phyloP scores from a whole-genome alignment of 2,329 filamentous ascomycete species.

The Aspergillus fijiensis region DNA sequence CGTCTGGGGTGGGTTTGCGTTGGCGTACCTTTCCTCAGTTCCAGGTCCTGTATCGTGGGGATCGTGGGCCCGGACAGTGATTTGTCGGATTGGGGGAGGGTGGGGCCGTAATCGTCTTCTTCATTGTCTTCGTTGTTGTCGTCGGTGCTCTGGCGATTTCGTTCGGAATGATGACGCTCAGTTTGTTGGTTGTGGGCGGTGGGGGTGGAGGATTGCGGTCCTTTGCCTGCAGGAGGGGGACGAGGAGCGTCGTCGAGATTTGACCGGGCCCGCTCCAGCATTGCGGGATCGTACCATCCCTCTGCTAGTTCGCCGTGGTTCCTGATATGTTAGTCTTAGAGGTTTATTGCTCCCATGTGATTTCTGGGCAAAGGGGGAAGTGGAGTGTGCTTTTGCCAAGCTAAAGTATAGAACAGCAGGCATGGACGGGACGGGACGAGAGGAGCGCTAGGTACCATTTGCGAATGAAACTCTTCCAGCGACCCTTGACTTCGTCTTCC shows the following conservation, averaged over 20 bases:
- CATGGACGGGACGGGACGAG: constrained; percentile 3
- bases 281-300: constrained; percentile 88
- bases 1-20: too few relatives aligned
- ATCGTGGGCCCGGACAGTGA: constrained; percentile 57
- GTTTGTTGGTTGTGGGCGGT: constrained; percentile 22
- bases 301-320: constrained; percentile 83
- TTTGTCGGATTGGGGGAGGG: constrained; percentile 39
- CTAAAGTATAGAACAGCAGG: neutral
- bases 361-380: neutral
- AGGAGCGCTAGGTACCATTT: constrained; percentile 65
- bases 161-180: neutral
- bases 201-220: neutral
- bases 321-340: constrained; percentile 51
- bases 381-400: neutral
- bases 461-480: constrained; percentile 89
- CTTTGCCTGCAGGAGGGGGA: neutral
- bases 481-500: constrained; percentile 72
- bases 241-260: constrained; percentile 15
- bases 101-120: constrained; percentile 63
- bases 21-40: constrained; percentile 49
- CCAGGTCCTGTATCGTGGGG: constrained; percentile 72
- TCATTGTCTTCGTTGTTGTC: constrained; percentile 52
- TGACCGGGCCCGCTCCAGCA: constrained; percentile 56
- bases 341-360: neutral
- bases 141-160: constrained; percentile 3